Evolutionary conservation across 805 yeast genomes (phyloP).

Genomic region (Candida hispaniensis): DNA sequence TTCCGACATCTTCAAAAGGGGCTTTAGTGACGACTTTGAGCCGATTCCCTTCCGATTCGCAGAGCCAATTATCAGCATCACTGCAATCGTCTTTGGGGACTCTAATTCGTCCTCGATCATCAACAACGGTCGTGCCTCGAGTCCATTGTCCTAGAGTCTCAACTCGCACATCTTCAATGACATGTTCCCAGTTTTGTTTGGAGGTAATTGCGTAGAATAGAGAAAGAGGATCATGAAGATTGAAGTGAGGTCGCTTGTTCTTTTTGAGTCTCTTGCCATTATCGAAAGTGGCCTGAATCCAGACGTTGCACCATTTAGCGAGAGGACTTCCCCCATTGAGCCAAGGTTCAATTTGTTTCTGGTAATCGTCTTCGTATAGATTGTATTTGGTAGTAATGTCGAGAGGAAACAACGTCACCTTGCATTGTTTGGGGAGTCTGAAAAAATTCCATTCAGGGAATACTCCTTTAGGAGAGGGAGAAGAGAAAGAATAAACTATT

Average conservation of each 20-base stretch:
- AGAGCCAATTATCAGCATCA: constrained; percentile 19
- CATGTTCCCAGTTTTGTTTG: constrained; percentile 19
- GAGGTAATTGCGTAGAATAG: constrained; percentile 27
- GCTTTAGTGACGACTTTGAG: constrained; percentile 15
- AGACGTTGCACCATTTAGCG: constrained; percentile 29
- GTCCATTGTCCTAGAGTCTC: constrained; percentile 34
- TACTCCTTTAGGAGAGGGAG: constrained; percentile 25
- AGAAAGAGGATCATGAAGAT: constrained; percentile 34
- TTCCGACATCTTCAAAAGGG: constrained; percentile 8
- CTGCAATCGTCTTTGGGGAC: constrained; percentile 16
- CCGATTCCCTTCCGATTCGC: constrained; percentile 4
- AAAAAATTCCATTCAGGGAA: constrained; percentile 10
- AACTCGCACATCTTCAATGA: constrained; percentile 29
- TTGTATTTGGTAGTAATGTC: constrained; percentile 31
- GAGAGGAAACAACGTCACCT: constrained; percentile 30
- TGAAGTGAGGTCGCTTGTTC: constrained; percentile 19
- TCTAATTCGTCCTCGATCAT: constrained; percentile 27
- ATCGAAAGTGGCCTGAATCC: constrained; percentile 27
- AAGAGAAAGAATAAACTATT: constrained; percentile 29
- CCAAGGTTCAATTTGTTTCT: constrained; percentile 11
- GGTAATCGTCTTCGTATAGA: constrained; percentile 20
- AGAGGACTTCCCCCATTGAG: constrained; percentile 23
- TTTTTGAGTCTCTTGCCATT: constrained; percentile 22
- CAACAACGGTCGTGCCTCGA: constrained; percentile 30
- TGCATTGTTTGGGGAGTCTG: constrained; percentile 23